phyloP scores from a whole-genome alignment of 306 rosid species.

The Fragaria ananassa region DNA sequence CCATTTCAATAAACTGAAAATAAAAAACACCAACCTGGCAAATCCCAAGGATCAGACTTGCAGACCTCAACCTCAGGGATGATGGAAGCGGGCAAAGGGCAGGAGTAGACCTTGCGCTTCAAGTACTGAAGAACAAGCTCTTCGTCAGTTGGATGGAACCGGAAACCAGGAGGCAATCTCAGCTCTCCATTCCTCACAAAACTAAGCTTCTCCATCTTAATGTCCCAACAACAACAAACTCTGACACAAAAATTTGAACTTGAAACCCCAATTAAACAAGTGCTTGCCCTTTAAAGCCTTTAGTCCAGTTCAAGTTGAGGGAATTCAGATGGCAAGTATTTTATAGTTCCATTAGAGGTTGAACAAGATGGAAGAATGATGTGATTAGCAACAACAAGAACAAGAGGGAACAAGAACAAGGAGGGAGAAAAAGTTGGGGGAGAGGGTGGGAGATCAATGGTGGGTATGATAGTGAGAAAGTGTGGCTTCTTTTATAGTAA shows the following conservation, averaged over 20 bases:
- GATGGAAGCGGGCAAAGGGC: constrained; percentile 83
- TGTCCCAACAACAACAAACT: not conserved
- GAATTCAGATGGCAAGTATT: not conserved
- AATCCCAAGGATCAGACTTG: constrained; percentile 98
- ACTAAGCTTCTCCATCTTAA: constrained; percentile 48
- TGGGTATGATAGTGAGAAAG: constrained; percentile 35
- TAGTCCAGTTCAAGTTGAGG: not conserved
- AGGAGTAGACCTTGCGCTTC: constrained; percentile 70
- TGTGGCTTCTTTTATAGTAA: constrained; percentile 80
- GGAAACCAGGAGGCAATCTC: constrained; percentile 88
- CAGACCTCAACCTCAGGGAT: constrained; percentile 85
- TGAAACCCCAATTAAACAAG: not conserved
- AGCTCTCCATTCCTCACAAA: constrained; percentile 76
- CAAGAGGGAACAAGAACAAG: constrained; percentile 18
- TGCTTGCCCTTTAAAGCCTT: no score
- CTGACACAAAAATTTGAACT: not conserved
- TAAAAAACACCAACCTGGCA: constrained; percentile 55
- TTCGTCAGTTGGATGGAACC: constrained; percentile 94
- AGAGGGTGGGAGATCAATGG: constrained; percentile 21
- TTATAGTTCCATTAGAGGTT: constrained; percentile 23
- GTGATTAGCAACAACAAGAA: constrained; percentile 19
- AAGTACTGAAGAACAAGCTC: constrained; percentile 84
- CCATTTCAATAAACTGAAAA: not conserved
- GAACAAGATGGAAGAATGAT: constrained; percentile 9
- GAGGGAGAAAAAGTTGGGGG: not conserved